Conservation (phyloP, 2,329 filamentous ascomycete genomes). For the Ophiostoma perfectum region DNA sequence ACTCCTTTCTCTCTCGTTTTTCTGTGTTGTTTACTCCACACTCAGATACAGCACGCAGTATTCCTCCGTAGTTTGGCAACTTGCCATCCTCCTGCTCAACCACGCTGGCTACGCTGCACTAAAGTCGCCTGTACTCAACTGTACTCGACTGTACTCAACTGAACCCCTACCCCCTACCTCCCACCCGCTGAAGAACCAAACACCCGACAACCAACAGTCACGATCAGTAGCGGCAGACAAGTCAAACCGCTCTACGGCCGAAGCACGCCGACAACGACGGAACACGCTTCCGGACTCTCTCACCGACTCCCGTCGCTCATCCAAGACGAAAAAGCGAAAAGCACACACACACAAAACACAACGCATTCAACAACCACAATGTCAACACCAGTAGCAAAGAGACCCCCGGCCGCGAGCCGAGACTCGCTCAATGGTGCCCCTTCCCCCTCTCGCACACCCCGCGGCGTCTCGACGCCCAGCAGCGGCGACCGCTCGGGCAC, state of each 20-base stretch:
- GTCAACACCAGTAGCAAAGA: slow-evolving; percentile 49
- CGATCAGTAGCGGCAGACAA: background rate
- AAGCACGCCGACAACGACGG: background rate
- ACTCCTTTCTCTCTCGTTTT: background rate
- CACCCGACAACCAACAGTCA: background rate
- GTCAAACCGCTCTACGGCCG: background rate
- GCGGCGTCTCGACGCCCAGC: slow-evolving; percentile 45
- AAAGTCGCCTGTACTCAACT: background rate
- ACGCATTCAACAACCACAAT: slow-evolving; percentile 32
- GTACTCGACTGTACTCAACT: background rate
- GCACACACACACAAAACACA: background rate
- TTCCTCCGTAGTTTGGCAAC: no score
- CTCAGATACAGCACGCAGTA: background rate
- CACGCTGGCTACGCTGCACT: background rate
- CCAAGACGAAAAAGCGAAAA: background rate
- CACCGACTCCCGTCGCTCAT: background rate
- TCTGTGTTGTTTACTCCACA: slow-evolving; percentile 15
- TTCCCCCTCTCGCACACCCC: slow-evolving; percentile 37
- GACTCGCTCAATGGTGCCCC: slow-evolving; percentile 33
- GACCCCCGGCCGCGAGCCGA: slow-evolving; percentile 40
- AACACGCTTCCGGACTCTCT: background rate
- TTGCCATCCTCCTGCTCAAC: no score
- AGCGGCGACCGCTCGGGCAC: slow-evolving; percentile 20
- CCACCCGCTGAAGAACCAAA: background rate
- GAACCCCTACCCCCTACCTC: background rate